Evolutionary conservation across 164 flowering plant genomes (phyloP), one percentile per base, ranked within the genome.

Genomic region (Hamamelis virginiana): DNA sequence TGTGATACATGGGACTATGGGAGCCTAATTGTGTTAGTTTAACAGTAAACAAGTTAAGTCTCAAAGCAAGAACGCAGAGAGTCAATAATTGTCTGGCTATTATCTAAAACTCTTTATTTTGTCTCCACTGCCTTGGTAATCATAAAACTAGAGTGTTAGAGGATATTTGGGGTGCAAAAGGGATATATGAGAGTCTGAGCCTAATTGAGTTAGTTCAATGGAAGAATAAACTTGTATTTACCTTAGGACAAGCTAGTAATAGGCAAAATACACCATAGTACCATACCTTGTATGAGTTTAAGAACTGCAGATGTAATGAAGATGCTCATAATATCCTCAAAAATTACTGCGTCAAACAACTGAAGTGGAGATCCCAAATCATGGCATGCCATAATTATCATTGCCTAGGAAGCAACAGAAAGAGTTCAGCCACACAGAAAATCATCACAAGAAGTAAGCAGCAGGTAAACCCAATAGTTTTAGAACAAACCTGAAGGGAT

Each of bases 301-400:
- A 90, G 90, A 65, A 84, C 68, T n/a, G 98, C 84, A 61, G 94
- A 90, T 55, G 99, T 95, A 66, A 95, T 91, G 78, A 95, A 95
- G 56, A 95, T 86, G 80, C 93, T 95, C 81, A 88, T 85, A 33
- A 89, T 74, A 66, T 86, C 86, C 75, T 87, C 91, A 70, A 92
- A 86, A 67, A 87, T 47, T 8, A 21, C 58, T 47, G 80, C 75
- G 53, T 95, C 90, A 82, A 89, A 82, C 41, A 95, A 41, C 75
- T 92, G 83, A 71, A 87, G 76, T 51, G 92, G 96, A 55, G 96
- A 87, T 43, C 71, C 86, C 82, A 87, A 53, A 68, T 83, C 90
- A 81, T 91, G 91, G 78, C 90, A 95, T 14, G 97, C 97, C 87
- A 95, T 86, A 68, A 95, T 89, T 62, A 92, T 85, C 91, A 92